These are phyloP conservation scores for Oryza meridionalis DNA, from an alignment of 176 grass and related monocot species.

Conservation along the genomic window DNA sequence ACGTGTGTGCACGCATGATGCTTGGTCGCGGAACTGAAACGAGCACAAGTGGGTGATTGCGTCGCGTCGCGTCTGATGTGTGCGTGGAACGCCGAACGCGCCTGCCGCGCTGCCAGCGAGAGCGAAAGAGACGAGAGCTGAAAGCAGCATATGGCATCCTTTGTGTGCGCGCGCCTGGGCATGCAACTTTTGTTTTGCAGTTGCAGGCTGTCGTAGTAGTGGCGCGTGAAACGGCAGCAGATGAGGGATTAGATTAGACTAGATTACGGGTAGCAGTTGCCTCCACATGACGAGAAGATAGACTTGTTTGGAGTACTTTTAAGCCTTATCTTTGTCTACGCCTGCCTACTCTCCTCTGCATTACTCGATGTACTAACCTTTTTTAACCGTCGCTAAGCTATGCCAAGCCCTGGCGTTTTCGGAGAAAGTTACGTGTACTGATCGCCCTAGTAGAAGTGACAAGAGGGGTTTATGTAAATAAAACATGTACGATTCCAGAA, in stretches of 20 bases:
- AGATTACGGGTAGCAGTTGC: background rate
- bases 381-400: background rate
- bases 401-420: background rate
- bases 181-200: slow-evolving; percentile 11
- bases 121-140: background rate
- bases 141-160: background rate
- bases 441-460: background rate
- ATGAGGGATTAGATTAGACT: background rate
- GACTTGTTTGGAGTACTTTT: slow-evolving; percentile 15
- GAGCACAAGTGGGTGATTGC: background rate
- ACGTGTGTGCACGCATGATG: background rate
- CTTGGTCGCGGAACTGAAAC: background rate
- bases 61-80: background rate
- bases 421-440: background rate
- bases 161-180: no score
- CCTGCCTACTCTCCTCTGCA: background rate
- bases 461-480: background rate
- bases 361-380: background rate
- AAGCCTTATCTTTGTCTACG: background rate
- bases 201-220: background rate
- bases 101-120: background rate
- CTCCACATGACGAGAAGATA: background rate
- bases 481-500: background rate
- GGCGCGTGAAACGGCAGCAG: slow-evolving; percentile 14
- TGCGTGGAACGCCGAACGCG: background rate